These are phyloP conservation scores for Brasilioporus rufonigricans DNA, from an alignment of 768 basidiomycete species.

Conservation along the genomic window DNA sequence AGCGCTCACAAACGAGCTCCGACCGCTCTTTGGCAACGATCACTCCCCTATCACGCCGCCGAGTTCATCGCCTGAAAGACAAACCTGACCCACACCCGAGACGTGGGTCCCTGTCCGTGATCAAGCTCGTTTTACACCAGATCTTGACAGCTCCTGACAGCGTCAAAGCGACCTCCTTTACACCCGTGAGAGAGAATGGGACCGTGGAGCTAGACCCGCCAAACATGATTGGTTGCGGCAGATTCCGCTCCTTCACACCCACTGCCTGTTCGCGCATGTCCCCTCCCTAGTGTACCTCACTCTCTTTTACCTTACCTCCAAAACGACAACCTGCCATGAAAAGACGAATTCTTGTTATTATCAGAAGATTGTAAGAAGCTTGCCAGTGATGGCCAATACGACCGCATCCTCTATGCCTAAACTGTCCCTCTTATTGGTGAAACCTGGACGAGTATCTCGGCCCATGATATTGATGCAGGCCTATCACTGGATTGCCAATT, in stretches of 20 bases:
- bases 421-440: conserved; percentile 99
- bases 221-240: conserved; percentile 25
- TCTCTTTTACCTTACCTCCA: conserved; percentile 94
- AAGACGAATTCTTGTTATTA: conserved; percentile 86
- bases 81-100: no score
- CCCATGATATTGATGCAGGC: conserved; percentile 97
- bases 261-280: no score
- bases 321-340: conserved; percentile 85
- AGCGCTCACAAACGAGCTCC: no score
- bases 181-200: no score
- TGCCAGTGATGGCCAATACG: conserved; percentile 96
- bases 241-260: no score
- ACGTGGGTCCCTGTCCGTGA: no score
- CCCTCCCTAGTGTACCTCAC: conserved; percentile 81
- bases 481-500: conserved; percentile 98
- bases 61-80: no score
- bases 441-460: conserved; percentile 99
- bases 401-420: conserved; percentile 97
- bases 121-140: no score
- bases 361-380: conserved; percentile 92
- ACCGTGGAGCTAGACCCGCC: no score
- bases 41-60: background rate
- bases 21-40: background rate
- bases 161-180: no score
- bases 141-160: no score